Conservation (phyloP, 345 rosid genomes). For the Hibiscus mutabilis region DNA sequence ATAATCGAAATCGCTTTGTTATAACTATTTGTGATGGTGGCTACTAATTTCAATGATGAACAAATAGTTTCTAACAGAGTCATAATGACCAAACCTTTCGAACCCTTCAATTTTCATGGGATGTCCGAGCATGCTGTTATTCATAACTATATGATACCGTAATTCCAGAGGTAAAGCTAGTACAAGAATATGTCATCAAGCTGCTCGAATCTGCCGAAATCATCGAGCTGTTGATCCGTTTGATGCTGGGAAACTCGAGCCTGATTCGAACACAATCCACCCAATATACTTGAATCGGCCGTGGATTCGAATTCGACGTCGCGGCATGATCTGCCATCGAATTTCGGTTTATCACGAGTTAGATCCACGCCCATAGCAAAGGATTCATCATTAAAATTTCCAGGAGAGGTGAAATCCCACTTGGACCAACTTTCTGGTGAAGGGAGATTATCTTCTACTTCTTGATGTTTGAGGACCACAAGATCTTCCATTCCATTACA, state of each 20-base stretch:
- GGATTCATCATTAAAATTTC: slow-evolving; percentile 18
- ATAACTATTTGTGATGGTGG: slow-evolving; percentile 7
- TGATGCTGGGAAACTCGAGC: slow-evolving; percentile 5
- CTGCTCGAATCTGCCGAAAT: slow-evolving; percentile 44
- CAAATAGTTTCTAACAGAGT: background rate
- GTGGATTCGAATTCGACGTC: background rate
- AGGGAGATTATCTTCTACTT: slow-evolving; percentile 35
- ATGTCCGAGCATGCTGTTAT: slow-evolving; percentile 21
- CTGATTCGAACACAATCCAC: slow-evolving; percentile 19
- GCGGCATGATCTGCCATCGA: slow-evolving; percentile 11
- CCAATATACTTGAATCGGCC: slow-evolving; percentile 15
- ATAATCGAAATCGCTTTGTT: background rate
- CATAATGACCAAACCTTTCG: slow-evolving; percentile 8
- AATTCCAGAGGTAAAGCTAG: slow-evolving; percentile 35
- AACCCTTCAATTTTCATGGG: slow-evolving; percentile 32
- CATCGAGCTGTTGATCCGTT: slow-evolving; percentile 33
- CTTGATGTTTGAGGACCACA: slow-evolving; percentile 36
- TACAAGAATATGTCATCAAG: slow-evolving; percentile 77
- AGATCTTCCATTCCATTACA: slow-evolving; percentile 29
- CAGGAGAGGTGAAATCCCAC: slow-evolving; percentile 27
- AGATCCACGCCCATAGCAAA: background rate
- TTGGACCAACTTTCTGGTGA: slow-evolving; percentile 40
- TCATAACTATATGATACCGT: slow-evolving; percentile 21
- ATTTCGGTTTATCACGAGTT: slow-evolving; percentile 11
- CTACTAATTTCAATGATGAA: slow-evolving; percentile 10